Percentiles rank a stretch among this genome's conserved stretches.
phyloP scores from a whole-genome alignment of 176 grass and related monocot species.

The Carex parvula region DNA sequence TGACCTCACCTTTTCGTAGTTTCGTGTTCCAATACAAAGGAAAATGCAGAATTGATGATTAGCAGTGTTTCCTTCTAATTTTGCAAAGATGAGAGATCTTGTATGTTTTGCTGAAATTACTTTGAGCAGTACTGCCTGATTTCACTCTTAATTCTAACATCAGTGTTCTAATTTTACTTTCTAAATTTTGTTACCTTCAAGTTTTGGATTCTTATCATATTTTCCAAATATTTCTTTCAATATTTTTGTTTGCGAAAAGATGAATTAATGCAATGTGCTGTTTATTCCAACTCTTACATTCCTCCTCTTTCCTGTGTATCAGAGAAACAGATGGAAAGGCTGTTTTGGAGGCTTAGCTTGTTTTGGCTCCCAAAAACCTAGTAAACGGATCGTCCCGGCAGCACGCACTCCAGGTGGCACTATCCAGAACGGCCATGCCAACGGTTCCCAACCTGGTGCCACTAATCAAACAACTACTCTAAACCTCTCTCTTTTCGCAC shows the following conservation, averaged over 20 bases:
- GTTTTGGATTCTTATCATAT: background rate
- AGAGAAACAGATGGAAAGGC: conserved; percentile 63
- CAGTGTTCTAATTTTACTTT: background rate
- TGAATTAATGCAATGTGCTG: conserved; percentile 1
- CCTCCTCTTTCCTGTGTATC: conserved; percentile 18
- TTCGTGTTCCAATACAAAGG: background rate
- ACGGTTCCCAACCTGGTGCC: conserved; percentile 48
- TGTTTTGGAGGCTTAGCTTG: conserved; percentile 74
- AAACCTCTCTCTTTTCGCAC: conserved; percentile 77
- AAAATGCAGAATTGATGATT: background rate
- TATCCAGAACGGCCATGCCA: conserved; percentile 37
- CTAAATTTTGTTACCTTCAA: background rate
- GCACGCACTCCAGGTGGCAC: conserved; percentile 61
- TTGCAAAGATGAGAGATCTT: background rate
- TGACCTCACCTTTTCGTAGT: background rate
- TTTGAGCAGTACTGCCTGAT: background rate
- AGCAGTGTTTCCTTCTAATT: background rate
- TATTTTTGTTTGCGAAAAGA: conserved; percentile 20
- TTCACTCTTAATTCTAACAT: background rate
- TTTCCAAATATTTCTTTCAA: background rate
- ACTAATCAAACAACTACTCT: conserved; percentile 56
- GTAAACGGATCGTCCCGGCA: conserved; percentile 78
- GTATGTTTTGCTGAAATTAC: background rate
- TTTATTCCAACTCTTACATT: conserved; percentile 9
- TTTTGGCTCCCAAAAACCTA: conserved; percentile 70